Conservation (phyloP, 2,329 filamentous ascomycete species). For the Colletotrichum sp. region DNA sequence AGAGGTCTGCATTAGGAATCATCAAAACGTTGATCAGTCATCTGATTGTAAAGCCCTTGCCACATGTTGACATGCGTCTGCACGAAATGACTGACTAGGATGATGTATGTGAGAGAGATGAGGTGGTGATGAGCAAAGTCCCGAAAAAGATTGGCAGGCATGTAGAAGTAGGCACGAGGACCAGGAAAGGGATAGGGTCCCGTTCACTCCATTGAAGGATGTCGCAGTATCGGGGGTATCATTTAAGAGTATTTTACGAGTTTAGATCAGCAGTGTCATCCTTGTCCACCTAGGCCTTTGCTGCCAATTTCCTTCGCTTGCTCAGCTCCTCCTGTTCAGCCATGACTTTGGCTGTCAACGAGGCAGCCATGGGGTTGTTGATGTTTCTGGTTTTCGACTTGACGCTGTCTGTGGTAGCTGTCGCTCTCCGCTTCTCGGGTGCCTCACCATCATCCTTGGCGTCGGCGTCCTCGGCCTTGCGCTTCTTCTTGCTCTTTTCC, state of each 20-base stretch:
- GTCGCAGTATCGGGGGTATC: background rate
- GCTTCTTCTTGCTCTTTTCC: slow-evolving; percentile 74
- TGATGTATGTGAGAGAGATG: background rate
- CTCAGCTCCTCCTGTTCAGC: slow-evolving; percentile 85
- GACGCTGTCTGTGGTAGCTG: background rate
- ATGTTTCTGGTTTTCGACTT: slow-evolving; percentile 63
- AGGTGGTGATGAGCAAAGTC: background rate
- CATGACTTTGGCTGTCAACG: slow-evolving; percentile 83
- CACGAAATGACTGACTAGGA: background rate
- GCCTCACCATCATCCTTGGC: slow-evolving; percentile 40
- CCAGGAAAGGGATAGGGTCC: background rate
- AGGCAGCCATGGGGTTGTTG: slow-evolving; percentile 87
- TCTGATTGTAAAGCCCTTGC: background rate
- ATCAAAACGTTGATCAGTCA: background rate
- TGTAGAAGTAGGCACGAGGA: background rate
- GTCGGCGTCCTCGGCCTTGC: slow-evolving; percentile 63
- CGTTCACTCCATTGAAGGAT: background rate
- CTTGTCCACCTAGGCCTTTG: background rate
- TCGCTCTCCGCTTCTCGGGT: slow-evolving; percentile 24
- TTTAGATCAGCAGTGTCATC: background rate
- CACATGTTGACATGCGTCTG: background rate
- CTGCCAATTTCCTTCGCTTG: slow-evolving; percentile 74
- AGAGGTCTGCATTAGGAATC: slow-evolving; percentile 12
- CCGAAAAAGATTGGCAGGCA: background rate
- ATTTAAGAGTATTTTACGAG: background rate